phyloP scores from a whole-genome alignment of 2,329 filamentous ascomycete species.

The Pyricularia sp. region DNA sequence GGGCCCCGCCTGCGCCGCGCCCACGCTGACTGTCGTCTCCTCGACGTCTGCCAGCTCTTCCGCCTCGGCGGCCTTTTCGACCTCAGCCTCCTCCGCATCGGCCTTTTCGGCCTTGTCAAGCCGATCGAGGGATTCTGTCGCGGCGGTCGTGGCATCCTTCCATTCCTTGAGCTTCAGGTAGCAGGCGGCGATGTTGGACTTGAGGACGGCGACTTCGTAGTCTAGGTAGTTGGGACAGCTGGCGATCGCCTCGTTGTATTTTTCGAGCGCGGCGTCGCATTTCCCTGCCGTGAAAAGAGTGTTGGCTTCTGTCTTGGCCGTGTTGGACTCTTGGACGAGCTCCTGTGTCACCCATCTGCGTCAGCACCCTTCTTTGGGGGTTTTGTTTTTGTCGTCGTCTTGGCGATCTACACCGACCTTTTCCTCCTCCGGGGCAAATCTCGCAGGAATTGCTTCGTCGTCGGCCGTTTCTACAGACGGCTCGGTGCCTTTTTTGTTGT shows the following conservation, averaged over 20 bases:
- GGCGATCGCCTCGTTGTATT: conserved; percentile 71
- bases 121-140: conserved; percentile 62
- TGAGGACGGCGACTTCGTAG: conserved; percentile 79
- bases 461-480: conserved; percentile 7
- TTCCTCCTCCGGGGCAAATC: conserved; percentile 47
- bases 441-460: conserved; percentile 21
- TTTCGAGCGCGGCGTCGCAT: conserved; percentile 69
- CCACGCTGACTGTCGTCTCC: conserved; percentile 51
- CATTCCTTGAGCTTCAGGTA: conserved; percentile 78
- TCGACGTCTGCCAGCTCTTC: conserved; percentile 36
- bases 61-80: conserved; percentile 29
- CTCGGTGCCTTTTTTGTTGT: not conserved
- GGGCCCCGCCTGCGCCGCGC: conserved; percentile 41
- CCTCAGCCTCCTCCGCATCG: conserved; percentile 18
- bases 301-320: conserved; percentile 70
- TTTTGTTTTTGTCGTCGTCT: not conserved
- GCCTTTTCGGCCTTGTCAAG: conserved; percentile 51
- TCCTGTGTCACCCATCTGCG: conserved; percentile 30
- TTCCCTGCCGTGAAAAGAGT: conserved; percentile 62
- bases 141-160: conserved; percentile 70
- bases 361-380: not conserved
- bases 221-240: conserved; percentile 77
- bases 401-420: conserved; percentile 28
- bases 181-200: conserved; percentile 84
- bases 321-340: conserved; percentile 62